phyloP scores from a whole-genome alignment of 306 rosid genomes.

The Prunus dulcis region DNA sequence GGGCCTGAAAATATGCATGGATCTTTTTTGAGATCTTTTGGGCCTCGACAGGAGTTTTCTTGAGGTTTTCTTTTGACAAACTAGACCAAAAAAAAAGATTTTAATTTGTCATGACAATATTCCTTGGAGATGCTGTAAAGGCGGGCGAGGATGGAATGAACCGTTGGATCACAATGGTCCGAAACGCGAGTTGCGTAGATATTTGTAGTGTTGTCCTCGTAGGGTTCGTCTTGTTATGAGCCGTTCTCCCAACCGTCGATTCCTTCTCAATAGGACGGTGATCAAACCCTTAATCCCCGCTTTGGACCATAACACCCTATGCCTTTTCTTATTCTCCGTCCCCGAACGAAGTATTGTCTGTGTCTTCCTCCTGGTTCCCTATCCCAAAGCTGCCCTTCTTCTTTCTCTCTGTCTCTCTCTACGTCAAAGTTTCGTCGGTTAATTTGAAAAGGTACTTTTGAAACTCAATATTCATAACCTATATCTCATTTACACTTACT shows the following conservation, averaged over 20 bases:
- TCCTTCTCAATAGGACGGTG: neutral
- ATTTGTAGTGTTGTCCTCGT: neutral
- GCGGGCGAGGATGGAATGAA: neutral
- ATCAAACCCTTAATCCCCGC: too few species aligned
- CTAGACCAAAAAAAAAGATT: too few species aligned
- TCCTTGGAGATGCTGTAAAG: neutral
- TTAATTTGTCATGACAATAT: neutral
- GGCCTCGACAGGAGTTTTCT: too few species aligned
- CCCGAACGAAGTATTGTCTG: too few species aligned
- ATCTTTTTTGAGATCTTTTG: too few species aligned
- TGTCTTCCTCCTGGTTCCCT: neutral
- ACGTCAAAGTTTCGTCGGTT: neutral
- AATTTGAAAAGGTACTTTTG: slow-evolving; percentile 35
- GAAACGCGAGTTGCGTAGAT: too few species aligned
- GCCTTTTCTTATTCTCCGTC: neutral
- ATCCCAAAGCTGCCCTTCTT: neutral
- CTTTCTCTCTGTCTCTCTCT: neutral
- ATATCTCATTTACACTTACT: neutral
- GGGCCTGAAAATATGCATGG: too few species aligned
- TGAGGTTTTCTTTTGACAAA: too few species aligned
- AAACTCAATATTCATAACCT: slow-evolving; percentile 8
- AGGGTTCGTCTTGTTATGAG: neutral
- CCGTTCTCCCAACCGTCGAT: neutral
- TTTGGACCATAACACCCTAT: neutral
- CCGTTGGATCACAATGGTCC: neutral